Conservation (phyloP, 345 rosid genomes). For the Trapa incisa region DNA sequence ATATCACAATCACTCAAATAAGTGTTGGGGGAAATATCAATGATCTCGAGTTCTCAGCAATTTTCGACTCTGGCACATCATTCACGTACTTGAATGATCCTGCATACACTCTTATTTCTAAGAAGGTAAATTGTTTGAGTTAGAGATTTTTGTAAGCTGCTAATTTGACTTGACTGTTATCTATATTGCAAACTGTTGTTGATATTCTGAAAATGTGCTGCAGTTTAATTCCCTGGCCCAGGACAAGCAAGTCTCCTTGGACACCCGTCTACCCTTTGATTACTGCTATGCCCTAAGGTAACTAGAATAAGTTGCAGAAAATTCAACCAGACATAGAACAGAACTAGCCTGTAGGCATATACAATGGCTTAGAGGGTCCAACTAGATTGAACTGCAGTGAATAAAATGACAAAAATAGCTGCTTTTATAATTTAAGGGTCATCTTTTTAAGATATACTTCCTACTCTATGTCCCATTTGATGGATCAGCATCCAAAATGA, state of each 20-base stretch:
- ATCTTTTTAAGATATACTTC: neutral
- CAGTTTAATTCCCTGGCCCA: slow-evolving; percentile 57
- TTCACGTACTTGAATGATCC: slow-evolving; percentile 78
- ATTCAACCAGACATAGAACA: neutral
- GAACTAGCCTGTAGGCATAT: no score
- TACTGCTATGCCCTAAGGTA: slow-evolving; percentile 58
- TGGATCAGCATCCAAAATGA: neutral
- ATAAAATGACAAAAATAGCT: neutral
- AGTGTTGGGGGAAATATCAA: slow-evolving; percentile 42
- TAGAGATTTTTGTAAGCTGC: slow-evolving; percentile 1
- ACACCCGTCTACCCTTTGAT: slow-evolving; percentile 50
- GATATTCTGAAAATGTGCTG: slow-evolving; percentile 8
- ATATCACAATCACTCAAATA: slow-evolving; percentile 52
- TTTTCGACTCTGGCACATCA: slow-evolving; percentile 91
- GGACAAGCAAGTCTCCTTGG: slow-evolving; percentile 29
- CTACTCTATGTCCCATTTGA: neutral
- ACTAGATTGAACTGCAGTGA: neutral
- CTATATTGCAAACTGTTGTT: neutral
- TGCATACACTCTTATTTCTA: slow-evolving; percentile 33
- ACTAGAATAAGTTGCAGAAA: neutral
- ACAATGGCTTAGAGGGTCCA: no score
- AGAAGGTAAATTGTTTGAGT: slow-evolving; percentile 18
- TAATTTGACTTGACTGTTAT: no score
- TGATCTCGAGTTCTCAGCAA: slow-evolving; percentile 52
- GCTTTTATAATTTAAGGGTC: neutral